Evolutionary conservation across 2,329 filamentous ascomycete species (phyloP).

Genomic region (Tolypocladium tropicale): DNA sequence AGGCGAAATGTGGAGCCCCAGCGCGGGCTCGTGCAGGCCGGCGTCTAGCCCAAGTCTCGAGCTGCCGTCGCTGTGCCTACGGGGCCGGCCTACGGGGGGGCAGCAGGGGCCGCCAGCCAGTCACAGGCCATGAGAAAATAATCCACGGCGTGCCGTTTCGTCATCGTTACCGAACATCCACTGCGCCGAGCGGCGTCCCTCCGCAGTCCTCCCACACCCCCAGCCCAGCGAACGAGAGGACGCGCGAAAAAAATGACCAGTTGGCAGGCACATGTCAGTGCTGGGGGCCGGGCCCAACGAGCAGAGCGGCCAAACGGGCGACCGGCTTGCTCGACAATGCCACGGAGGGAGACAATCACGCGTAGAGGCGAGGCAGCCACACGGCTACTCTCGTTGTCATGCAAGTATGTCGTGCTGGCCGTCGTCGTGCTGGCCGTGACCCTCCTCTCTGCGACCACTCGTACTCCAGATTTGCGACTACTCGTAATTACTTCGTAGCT

Average conservation of each 20-base stretch:
- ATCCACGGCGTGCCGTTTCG: slow-evolving; percentile 8
- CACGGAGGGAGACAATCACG: too few species aligned
- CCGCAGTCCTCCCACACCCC: background rate
- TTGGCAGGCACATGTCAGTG: background rate
- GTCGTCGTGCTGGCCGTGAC: background rate
- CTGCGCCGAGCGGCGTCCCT: background rate
- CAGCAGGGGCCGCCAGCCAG: slow-evolving; percentile 7
- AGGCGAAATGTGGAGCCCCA: slow-evolving; percentile 4
- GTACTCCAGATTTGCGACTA: background rate
- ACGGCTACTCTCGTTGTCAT: background rate
- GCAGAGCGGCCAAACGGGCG: too few species aligned
- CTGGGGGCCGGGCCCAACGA: background rate
- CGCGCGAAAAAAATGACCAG: slow-evolving; percentile 3
- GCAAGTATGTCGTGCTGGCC: background rate
- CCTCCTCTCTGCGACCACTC: background rate
- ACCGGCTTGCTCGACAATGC: too few species aligned
- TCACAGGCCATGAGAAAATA: slow-evolving; percentile 14
- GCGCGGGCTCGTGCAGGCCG: background rate
- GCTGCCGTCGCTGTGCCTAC: background rate
- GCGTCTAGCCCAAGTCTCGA: background rate
- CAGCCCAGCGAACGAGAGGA: slow-evolving; percentile 1
- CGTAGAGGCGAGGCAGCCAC: background rate
- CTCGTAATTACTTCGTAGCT: too few species aligned
- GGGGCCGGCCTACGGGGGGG: too few species aligned
- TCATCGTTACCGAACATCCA: slow-evolving; percentile 7